These are phyloP conservation scores for Nemania abortiva DNA, from an alignment of 2,329 filamentous ascomycete genomes.

Conservation along the genomic window DNA sequence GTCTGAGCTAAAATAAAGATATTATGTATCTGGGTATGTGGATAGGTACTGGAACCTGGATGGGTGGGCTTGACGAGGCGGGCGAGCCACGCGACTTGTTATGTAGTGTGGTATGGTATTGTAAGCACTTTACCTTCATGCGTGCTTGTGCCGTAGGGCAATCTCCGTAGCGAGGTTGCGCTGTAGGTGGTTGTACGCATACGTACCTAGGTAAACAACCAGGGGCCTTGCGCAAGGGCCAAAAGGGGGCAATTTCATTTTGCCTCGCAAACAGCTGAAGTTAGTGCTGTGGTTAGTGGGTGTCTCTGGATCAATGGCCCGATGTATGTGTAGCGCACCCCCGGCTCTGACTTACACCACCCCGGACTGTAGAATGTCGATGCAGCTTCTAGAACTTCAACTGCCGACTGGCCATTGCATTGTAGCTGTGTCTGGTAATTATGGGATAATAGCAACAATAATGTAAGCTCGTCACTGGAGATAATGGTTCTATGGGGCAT, in stretches of 20 bases:
- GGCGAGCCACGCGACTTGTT: neutral
- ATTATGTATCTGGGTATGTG: neutral
- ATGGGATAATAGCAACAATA: too few relatives aligned
- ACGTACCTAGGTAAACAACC: neutral
- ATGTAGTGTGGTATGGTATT: neutral
- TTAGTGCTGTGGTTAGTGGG: conserved; percentile 27
- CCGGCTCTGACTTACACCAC: conserved; percentile 22
- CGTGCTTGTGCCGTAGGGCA: conserved; percentile 11
- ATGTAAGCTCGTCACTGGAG: too few relatives aligned
- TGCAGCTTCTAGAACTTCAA: conserved; percentile 40
- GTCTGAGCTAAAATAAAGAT: neutral
- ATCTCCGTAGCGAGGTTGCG: conserved; percentile 7
- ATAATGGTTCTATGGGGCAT: too few relatives aligned
- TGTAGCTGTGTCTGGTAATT: conserved; percentile 7
- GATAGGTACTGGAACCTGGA: neutral
- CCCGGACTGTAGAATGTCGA: conserved; percentile 31
- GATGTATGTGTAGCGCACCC: conserved; percentile 28
- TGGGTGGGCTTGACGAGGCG: neutral
- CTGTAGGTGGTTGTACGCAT: neutral
- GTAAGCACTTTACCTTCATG: neutral
- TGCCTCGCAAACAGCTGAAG: conserved; percentile 33
- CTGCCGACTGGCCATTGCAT: conserved; percentile 30
- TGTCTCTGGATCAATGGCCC: conserved; percentile 13
- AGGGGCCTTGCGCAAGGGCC: conserved; percentile 19
- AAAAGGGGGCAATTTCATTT: conserved; percentile 38